phyloP scores from a whole-genome alignment of 2,329 filamentous ascomycete genomes.

The Alternaria arborescens region DNA sequence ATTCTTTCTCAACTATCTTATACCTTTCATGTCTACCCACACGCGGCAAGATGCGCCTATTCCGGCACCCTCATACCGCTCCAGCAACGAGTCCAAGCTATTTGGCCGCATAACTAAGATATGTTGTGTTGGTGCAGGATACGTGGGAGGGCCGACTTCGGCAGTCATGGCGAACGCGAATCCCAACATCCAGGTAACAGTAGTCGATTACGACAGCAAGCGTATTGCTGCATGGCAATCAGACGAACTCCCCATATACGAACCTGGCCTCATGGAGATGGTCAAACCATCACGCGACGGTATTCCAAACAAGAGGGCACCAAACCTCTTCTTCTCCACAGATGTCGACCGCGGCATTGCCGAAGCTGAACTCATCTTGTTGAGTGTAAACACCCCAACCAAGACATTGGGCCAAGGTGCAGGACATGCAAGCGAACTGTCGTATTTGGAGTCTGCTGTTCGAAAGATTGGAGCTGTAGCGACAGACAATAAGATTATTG shows the following conservation, averaged over 20 bases:
- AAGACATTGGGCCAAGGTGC: constrained; percentile 75
- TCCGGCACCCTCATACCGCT: too few relatives aligned
- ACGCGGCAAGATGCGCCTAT: too few relatives aligned
- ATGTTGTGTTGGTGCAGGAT: too few relatives aligned
- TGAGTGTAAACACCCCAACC: constrained; percentile 82
- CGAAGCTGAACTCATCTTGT: constrained; percentile 76
- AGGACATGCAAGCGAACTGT: constrained; percentile 76
- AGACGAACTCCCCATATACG: constrained; percentile 76
- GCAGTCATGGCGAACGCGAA: too few relatives aligned
- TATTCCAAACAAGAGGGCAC: constrained; percentile 52
- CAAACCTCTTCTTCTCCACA: constrained; percentile 79
- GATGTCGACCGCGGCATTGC: constrained; percentile 68
- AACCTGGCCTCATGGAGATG: constrained; percentile 74
- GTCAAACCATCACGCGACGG: constrained; percentile 68
- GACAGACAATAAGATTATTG: constrained; percentile 39
- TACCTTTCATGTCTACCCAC: too few relatives aligned
- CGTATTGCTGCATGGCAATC: constrained; percentile 80
- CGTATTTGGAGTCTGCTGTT: constrained; percentile 74
- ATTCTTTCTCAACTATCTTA: too few relatives aligned
- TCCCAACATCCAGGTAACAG: constrained; percentile 73
- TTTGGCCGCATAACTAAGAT: too few relatives aligned
- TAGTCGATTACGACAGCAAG: constrained; percentile 73
- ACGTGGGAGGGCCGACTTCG: too few relatives aligned
- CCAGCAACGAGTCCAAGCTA: too few relatives aligned
- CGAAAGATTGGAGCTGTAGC: constrained; percentile 73